A percentile compares a stretch with the other conserved stretches of the same genome.
phyloP scores from a whole-genome alignment of 192 early-diverging fungal species.

The Cetraspora pellucida region DNA sequence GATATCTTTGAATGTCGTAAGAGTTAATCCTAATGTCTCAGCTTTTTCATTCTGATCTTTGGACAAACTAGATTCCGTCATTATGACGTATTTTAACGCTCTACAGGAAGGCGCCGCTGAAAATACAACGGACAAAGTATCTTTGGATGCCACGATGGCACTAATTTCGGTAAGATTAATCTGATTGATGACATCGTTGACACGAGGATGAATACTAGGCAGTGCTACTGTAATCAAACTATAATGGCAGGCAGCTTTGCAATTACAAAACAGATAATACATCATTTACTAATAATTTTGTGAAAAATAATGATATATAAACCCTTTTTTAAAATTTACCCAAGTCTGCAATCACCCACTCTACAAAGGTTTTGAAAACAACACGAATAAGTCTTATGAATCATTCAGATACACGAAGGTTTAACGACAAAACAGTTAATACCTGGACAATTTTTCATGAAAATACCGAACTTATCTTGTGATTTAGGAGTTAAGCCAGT shows the following conservation, averaged over 20 bases:
- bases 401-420: not conserved
- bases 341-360: slow-evolving; percentile 33
- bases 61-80: not conserved
- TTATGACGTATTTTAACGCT: slow-evolving; percentile 21
- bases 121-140: slow-evolving; percentile 4
- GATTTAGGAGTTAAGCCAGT: slow-evolving; percentile 41
- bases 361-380: slow-evolving; percentile 8
- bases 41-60: not conserved
- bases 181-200: slow-evolving; percentile 19
- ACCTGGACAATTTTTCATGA: slow-evolving; percentile 47
- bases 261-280: too few species aligned
- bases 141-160: slow-evolving; percentile 1
- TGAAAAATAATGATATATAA: too few species aligned
- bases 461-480: slow-evolving; percentile 40
- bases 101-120: slow-evolving; percentile 18
- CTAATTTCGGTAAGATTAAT: slow-evolving; percentile 20
- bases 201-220: not conserved
- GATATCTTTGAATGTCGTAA: slow-evolving; percentile 15
- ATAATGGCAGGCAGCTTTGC: slow-evolving; percentile 23
- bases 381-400: not conserved
- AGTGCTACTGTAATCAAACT: slow-evolving; percentile 27
- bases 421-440: slow-evolving; percentile 16
- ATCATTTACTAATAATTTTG: too few species aligned
- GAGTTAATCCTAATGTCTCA: not conserved
- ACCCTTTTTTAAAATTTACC: slow-evolving; percentile 5